A percentile compares a stretch with the other conserved stretches of the same genome.
These are phyloP conservation scores for Vinca minor DNA, from an alignment of 257 asterid species.

Conservation along the genomic window DNA sequence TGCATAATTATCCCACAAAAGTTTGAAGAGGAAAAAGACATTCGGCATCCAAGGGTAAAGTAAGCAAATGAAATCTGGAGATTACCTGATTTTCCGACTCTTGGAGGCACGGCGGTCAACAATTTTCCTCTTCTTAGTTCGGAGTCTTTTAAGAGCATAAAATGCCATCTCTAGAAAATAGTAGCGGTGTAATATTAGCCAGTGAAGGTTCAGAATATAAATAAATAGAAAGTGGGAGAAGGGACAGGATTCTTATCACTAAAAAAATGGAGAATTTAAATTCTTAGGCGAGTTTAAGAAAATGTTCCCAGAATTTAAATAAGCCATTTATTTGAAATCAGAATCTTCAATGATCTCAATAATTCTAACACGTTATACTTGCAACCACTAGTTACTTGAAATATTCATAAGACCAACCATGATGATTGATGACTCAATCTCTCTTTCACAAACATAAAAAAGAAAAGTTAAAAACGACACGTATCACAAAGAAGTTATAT, in stretches of 20 bases:
- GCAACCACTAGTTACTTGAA: background rate
- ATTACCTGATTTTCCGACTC: slow-evolving; percentile 87
- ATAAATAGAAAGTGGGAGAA: background rate
- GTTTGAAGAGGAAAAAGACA: background rate
- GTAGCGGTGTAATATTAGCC: background rate
- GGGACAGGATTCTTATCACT: background rate
- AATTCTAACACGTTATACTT: background rate
- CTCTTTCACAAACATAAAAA: background rate
- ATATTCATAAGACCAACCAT: background rate
- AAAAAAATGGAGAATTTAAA: background rate
- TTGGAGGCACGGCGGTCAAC: slow-evolving; percentile 94
- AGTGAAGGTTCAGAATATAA: background rate
- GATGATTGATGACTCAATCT: background rate
- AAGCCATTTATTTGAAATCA: background rate
- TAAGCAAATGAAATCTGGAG: background rate
- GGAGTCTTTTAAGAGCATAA: slow-evolving; percentile 67
- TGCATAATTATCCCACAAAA: slow-evolving; percentile 23
- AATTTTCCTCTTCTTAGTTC: slow-evolving; percentile 77
- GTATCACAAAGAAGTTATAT: background rate
- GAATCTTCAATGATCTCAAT: background rate
- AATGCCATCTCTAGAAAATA: slow-evolving; percentile 57
- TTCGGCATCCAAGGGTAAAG: background rate
- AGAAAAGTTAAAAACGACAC: no score
- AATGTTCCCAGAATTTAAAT: background rate
- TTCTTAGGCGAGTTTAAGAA: background rate